A percentile compares a stretch with the other conserved stretches of the same genome.
These are phyloP conservation scores for Penicillium ochrochloron DNA, from an alignment of 495 filamentous ascomycete species.

Conservation along the genomic window DNA sequence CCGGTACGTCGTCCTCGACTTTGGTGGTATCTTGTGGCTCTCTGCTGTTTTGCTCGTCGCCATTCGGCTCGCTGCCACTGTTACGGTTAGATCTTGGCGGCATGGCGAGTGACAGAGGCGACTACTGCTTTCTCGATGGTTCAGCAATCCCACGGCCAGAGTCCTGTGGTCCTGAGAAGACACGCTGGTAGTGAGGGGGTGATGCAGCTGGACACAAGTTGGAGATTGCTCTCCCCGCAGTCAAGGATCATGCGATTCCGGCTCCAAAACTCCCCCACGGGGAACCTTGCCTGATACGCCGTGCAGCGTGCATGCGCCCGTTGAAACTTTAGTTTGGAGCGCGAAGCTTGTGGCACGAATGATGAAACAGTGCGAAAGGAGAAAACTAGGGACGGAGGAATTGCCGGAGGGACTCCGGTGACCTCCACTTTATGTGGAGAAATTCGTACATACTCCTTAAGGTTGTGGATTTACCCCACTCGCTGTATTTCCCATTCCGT, in stretches of 20 bases:
- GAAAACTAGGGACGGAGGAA: constrained; percentile 1
- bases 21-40: constrained; percentile 15
- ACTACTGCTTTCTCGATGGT: background rate
- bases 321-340: background rate
- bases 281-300: background rate
- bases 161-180: background rate
- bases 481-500: no score
- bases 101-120: background rate
- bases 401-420: background rate
- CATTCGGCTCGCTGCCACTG: background rate
- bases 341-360: background rate
- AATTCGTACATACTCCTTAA: background rate
- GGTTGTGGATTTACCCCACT: background rate
- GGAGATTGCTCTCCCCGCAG: constrained; percentile 1
- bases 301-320: background rate
- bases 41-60: background rate
- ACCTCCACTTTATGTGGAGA: background rate
- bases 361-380: background rate
- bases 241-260: background rate
- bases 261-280: background rate
- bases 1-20: constrained; percentile 27
- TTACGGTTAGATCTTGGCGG: background rate
- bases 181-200: background rate
- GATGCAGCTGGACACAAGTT: background rate
- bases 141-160: background rate